These are phyloP conservation scores for Cutaneotrichosporon sp. DNA, from an alignment of 1,284 basidiomycete species.

Conservation along the genomic window DNA sequence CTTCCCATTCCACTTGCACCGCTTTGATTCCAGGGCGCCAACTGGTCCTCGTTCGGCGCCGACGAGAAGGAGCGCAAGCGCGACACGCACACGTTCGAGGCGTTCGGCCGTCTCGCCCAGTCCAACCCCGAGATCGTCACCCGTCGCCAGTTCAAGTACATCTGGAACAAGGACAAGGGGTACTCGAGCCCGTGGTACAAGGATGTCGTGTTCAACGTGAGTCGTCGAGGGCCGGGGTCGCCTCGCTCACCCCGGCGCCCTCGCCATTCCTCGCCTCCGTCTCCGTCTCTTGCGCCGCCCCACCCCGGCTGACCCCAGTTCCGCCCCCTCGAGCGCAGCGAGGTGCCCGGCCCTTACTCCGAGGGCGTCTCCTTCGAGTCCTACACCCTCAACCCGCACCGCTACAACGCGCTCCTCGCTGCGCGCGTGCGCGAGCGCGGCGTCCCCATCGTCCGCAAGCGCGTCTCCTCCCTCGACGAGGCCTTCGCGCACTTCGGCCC, in stretches of 20 bases:
- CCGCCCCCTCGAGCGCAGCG: conserved; percentile 23
- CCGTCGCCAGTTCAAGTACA: conserved; percentile 56
- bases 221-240: conserved; percentile 22
- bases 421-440: conserved; percentile 33
- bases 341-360: conserved; percentile 23
- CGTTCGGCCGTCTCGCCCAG: conserved; percentile 58
- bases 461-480: conserved; percentile 50
- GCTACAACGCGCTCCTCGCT: conserved; percentile 48
- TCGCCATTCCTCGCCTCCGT: too few species aligned
- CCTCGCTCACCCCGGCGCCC: too few species aligned
- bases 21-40: conserved; percentile 59
- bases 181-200: conserved; percentile 58
- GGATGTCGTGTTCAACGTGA: conserved; percentile 59
- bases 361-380: conserved; percentile 48
- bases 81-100: conserved; percentile 50
- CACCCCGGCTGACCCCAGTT: conserved; percentile 27
- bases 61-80: conserved; percentile 55
- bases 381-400: conserved; percentile 53
- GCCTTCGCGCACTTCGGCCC: conserved; percentile 36
- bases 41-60: conserved; percentile 64
- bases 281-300: too few species aligned
- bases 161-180: conserved; percentile 46
- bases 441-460: conserved; percentile 42
- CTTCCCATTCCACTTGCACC: too few species aligned
- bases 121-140: conserved; percentile 52